Evolutionary conservation across 441 rosid species (phyloP), one percentile per base, ranked within the genome.

Genomic region (Mallotus repandus): DNA sequence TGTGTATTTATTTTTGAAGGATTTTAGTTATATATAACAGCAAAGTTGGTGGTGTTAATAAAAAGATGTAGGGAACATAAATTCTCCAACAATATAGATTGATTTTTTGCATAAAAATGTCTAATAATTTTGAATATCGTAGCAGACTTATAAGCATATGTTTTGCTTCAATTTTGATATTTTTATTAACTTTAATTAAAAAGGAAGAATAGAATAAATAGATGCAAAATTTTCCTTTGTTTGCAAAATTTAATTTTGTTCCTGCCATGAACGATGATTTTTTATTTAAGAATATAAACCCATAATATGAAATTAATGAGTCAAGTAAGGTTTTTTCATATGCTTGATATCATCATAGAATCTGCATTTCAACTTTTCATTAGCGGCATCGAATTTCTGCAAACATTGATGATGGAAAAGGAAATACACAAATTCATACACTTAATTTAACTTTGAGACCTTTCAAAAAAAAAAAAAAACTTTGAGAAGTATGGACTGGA

Each of bases 371-470:
- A 56, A 5, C 38, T 69, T 13, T 41, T 10, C 2, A 19, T 16
- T 12, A 52, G n/a, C 57, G 3, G 21, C 11, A 69, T 56, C 43
- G 64, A 69, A 69, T 69, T 57, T 69, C 55, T 57, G 55, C 53
- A 56, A 57, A 15, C 25, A 22, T 50, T 50, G 13, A 13, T 22
- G 38, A 57, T 43, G 64, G 63, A 57, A 22, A 61, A 29, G 32
- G 32, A 29, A 29, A 29, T 29, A 29, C 32, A 29, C 32, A 29
- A 29, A 29, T 29, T 29, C 29, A 25, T 1, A 0, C 32, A 29
- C 3, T 29, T 29, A 29, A 29, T 29, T 29, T 2, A 29, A 29
- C 32, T 29, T 29, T 29, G 32, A 29, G 32, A 29, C 32, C 32
- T 29, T 18, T 7, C 16, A 43, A 22, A 10, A 55, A 11, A 29